These are phyloP conservation scores for Yamadazyma sp. DNA, from an alignment of 805 yeast genomes.

Conservation along the genomic window DNA sequence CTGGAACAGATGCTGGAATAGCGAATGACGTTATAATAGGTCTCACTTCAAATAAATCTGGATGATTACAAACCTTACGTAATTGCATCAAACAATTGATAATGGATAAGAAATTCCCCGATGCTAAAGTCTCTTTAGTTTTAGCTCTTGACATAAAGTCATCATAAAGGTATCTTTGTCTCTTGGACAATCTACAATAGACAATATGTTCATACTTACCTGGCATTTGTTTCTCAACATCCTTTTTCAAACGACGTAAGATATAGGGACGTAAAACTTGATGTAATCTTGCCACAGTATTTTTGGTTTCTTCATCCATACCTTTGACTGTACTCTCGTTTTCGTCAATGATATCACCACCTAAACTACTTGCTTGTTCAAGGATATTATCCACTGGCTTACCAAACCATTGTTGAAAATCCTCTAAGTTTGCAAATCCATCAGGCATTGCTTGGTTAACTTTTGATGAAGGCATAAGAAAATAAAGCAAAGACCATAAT, in stretches of 20 bases:
- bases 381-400: slow-evolving; percentile 90
- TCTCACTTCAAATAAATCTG: slow-evolving; percentile 92
- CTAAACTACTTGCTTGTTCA: slow-evolving; percentile 57
- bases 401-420: slow-evolving; percentile 99
- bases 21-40: slow-evolving; percentile 92
- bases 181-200: slow-evolving; percentile 85
- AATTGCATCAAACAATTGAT: slow-evolving; percentile 97
- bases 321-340: slow-evolving; percentile 31
- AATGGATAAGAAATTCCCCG: slow-evolving; percentile 92
- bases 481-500: slow-evolving; percentile 91
- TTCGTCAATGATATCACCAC: slow-evolving; percentile 45
- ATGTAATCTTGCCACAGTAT: slow-evolving; percentile 85
- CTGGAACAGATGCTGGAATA: slow-evolving; percentile 59
- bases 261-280: slow-evolving; percentile 92
- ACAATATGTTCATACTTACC: slow-evolving; percentile 94
- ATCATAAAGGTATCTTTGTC: slow-evolving; percentile 89
- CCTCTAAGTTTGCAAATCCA: slow-evolving; percentile 94
- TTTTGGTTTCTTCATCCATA: slow-evolving; percentile 73
- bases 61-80: slow-evolving; percentile 94
- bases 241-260: slow-evolving; percentile 86
- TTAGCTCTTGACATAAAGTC: slow-evolving; percentile 97
- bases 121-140: slow-evolving; percentile 87
- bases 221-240: slow-evolving; percentile 99
- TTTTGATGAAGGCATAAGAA: slow-evolving; percentile 89
- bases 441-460: slow-evolving; percentile 76